A percentile compares a stretch with the other conserved stretches of the same genome.
Evolutionary conservation across 352 stramenopile genomes (phyloP).

Genomic region (Bremia lactucae): DNA sequence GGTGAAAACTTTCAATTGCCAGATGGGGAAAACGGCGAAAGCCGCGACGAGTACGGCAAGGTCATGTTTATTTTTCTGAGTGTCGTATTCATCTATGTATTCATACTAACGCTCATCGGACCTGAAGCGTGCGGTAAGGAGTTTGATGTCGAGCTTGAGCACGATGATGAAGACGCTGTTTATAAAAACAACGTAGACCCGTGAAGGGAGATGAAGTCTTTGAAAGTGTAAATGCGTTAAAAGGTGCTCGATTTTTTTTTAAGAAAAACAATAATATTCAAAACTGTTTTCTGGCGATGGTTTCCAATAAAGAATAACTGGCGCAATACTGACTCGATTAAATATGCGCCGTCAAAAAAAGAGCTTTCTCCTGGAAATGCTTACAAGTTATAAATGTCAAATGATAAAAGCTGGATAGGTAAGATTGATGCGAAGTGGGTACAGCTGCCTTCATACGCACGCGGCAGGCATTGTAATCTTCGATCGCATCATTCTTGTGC

Average conservation of each 20-base stretch:
- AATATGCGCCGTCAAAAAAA: slow-evolving; percentile 31
- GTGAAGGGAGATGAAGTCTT: slow-evolving; percentile 8
- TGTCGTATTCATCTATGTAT: slow-evolving; percentile 37
- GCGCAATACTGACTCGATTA: slow-evolving; percentile 29
- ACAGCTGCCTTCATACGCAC: slow-evolving; percentile 15
- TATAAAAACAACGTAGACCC: slow-evolving; percentile 22
- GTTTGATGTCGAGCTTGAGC: slow-evolving; percentile 33
- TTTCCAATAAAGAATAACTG: background rate
- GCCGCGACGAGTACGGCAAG: slow-evolving; percentile 39
- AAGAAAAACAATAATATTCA: slow-evolving; percentile 1
- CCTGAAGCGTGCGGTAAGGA: slow-evolving; percentile 40
- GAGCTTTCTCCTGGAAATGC: slow-evolving; percentile 8
- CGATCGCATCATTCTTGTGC: too few relatives aligned
- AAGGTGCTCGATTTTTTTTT: too few relatives aligned
- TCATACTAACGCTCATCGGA: slow-evolving; percentile 34
- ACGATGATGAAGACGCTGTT: slow-evolving; percentile 24
- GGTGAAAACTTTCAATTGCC: slow-evolving; percentile 34
- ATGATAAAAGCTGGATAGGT: slow-evolving; percentile 1
- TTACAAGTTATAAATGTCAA: slow-evolving; percentile 1
- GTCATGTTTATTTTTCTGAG: slow-evolving; percentile 38
- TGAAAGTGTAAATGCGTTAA: slow-evolving; percentile 8
- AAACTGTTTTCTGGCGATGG: background rate
- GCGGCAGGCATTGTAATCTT: slow-evolving; percentile 7
- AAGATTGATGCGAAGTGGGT: background rate
- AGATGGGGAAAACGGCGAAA: slow-evolving; percentile 12